Base-by-base conservation (phyloP, 1,139 yeast species). In the Chernovozyma aurita region DNA sequence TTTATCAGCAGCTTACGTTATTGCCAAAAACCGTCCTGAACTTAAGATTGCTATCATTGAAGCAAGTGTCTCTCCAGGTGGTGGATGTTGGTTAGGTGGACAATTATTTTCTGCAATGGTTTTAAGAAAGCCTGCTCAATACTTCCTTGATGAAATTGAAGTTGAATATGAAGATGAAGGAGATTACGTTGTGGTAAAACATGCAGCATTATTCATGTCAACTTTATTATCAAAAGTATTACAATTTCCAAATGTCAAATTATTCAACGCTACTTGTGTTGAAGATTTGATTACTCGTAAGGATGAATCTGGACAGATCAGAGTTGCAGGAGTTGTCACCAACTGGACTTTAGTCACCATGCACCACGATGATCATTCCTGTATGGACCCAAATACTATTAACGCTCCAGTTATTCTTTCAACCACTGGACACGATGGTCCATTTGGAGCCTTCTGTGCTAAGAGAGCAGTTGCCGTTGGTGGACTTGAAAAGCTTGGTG, bases 311-410 rank as follows among this genome's bases (percentile, higher is more conserved):
- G 85, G 84, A 30, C 73, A 76, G 43, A 63, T 81, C 39, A 69
- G 84, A 48, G 75, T 81, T 43, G 85, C 87, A 18, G 92, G 90
- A 55, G 90, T 83, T 21, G 92, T 83, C 30, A 82, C 88, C 53
- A 83, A 83, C 66, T 83, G 90, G 90, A 83, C 90, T 17, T 65
- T 82, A 50, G 90, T 83, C 25, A 70, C 88, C 9, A 70, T 80
- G 71, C 81, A 82, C 58, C 92, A 83, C 53, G 85, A 79, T 54
- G 77, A 78, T 42, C 90, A 83, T 57, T 77, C 84, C 13, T 83
- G 92, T 59, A 83, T 83, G 92, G 92, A 83, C 53, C 92, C 92
- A 39, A 82, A 83, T 64, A 83, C 87, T 41, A 80, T 83, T 65
- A 83, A 81, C 53, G 74, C 82, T 43, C 79, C 80, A 50, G 78